Conservation (phyloP, 371 early-diverging fungal species). For the Mortierella sp. region DNA sequence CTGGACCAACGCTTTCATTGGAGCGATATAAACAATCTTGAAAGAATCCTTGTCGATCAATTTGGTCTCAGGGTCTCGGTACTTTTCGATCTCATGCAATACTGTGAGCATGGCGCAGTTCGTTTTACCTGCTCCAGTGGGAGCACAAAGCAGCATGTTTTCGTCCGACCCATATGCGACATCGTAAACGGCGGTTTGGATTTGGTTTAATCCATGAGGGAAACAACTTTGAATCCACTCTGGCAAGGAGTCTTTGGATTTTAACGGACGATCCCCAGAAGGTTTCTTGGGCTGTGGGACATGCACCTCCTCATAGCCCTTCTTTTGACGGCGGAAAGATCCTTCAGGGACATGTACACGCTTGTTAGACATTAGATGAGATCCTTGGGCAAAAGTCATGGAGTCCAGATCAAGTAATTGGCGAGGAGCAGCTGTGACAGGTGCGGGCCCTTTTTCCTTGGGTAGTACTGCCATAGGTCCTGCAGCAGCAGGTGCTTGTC, state of each 20-base stretch:
- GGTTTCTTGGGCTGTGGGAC: constrained; percentile 93
- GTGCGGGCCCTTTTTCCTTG: constrained; percentile 54
- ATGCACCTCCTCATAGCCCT: constrained; percentile 97
- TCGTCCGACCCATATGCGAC: constrained; percentile 90
- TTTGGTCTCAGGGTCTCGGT: constrained; percentile 83
- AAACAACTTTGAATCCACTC: constrained; percentile 91
- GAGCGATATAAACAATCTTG: constrained; percentile 99
- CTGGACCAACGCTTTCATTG: constrained; percentile 99
- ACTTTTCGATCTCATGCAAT: constrained; percentile 85
- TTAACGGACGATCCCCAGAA: constrained; percentile 75
- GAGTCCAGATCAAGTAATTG: constrained; percentile 84
- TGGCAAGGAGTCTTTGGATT: constrained; percentile 83
- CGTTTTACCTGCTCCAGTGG: constrained; percentile 99
- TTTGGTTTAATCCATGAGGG: constrained; percentile 83
- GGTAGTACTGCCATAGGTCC: constrained; percentile 56
- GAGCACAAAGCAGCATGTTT: constrained; percentile 98
- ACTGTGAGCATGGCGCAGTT: constrained; percentile 98
- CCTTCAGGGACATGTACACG: constrained; percentile 94
- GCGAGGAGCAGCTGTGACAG: constrained; percentile 66
- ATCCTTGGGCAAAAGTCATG: constrained; percentile 91
- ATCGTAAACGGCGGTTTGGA: constrained; percentile 94
- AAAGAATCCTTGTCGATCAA: constrained; percentile 84
- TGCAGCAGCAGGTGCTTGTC: constrained; percentile 78
- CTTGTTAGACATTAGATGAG: constrained; percentile 97
- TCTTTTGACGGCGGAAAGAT: constrained; percentile 91